Base-by-base conservation (phyloP, 2,329 filamentous ascomycete species). In the Stylonectria norvegica region DNA sequence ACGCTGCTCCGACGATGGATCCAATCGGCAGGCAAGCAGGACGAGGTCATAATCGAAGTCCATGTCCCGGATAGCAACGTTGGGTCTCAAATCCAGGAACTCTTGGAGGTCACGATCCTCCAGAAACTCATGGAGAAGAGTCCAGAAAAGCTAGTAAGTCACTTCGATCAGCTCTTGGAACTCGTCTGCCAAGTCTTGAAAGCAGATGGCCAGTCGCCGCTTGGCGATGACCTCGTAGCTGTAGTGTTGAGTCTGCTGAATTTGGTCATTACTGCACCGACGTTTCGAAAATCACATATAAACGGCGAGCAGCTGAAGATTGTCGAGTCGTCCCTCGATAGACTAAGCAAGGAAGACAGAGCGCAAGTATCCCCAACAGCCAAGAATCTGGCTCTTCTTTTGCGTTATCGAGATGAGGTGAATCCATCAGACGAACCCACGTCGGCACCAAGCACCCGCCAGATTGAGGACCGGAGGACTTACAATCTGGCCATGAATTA, bases 401-500 rank as follows among this genome's bases (percentile, higher is more conserved):
- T 84, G 11, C 70, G 65, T 35, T 81, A 79, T 49, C 71, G 73
- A 12, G 73, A 77, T 46, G 71, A 76, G 19, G 50, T 81, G 4
- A 70, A 78, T 20, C 69, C 72, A 4, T 58, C 64, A 0, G 59
- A 66, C 3, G 64, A 70, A 10, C 51, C 55, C 19, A 50, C 55
- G 1, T 57, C 66, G 1, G 61, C 62, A 5, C 70, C 67, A 5
- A 72, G 67, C 4, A 64, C 69, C 34, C 69, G 71, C 17, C 71
- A 78, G 38, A 54, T 75, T 11, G 79, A 84, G 52, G 80, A 84
- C 52, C 71, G 76, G 10, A 80, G 78, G 50, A 78, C 72, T 2
- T 82, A 85, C 53, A 72, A 67, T 38, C 66, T 85, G 12, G 81
- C 81, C 2, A 69, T 85, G 53, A 77, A 73, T 9, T 86, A 85